Percentiles rank a stretch among this genome's conserved stretches.
phyloP scores from a whole-genome alignment of 2,329 filamentous ascomycete species.

The Fusarium cyanostomum region DNA sequence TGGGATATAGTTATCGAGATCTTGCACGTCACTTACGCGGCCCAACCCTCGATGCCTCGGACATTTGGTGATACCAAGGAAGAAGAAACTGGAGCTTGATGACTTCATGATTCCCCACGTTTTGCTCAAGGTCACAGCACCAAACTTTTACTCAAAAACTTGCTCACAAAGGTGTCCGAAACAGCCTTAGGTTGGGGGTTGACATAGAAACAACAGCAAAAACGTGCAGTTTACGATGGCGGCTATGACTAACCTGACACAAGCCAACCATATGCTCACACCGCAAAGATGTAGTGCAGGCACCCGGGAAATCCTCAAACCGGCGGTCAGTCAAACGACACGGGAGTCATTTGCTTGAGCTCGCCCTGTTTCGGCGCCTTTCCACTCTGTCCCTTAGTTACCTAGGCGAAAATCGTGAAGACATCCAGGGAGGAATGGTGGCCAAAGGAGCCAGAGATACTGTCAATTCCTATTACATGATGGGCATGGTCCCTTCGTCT shows the following conservation, averaged over 20 bases:
- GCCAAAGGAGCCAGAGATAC: conserved; percentile 4
- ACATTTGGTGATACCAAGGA: conserved; percentile 13
- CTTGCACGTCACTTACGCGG: conserved; percentile 25
- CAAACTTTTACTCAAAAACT: not conserved
- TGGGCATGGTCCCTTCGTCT: not conserved
- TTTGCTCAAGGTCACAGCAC: not conserved
- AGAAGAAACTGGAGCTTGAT: conserved; percentile 35
- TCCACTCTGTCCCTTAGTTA: not conserved
- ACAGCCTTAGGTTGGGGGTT: conserved; percentile 15
- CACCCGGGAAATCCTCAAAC: conserved; percentile 4
- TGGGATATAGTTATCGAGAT: conserved; percentile 36
- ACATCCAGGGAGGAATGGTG: not conserved
- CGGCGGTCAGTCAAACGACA: conserved; percentile 26
- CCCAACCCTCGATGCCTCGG: conserved; percentile 16
- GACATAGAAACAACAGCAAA: conserved; percentile 7
- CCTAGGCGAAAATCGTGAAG: conserved; percentile 18
- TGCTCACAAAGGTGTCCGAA: not conserved
- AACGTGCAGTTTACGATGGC: conserved; percentile 4
- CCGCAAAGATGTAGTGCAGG: not conserved
- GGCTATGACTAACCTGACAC: conserved; percentile 17
- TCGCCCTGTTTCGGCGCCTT: conserved; percentile 3
- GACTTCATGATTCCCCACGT: conserved; percentile 40
- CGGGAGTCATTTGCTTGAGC: conserved; percentile 12
- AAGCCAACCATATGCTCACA: not conserved
- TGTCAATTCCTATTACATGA: conserved; percentile 35